These are phyloP conservation scores for Vinca major DNA, from an alignment of 305 asterid species.

Conservation along the genomic window DNA sequence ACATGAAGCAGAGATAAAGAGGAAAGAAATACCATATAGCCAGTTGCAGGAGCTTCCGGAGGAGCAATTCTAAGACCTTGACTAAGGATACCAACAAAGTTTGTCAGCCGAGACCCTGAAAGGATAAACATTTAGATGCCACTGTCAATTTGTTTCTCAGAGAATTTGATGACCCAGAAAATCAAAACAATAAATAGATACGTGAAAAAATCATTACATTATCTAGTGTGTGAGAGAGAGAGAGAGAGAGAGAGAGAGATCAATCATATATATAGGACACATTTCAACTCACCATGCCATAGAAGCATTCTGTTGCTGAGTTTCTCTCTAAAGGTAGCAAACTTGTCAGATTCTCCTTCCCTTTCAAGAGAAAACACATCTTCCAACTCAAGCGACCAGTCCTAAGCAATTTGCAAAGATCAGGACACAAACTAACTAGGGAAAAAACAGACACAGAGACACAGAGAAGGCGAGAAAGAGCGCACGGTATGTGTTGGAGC, in stretches of 20 bases:
- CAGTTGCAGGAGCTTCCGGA: slow-evolving; percentile 98
- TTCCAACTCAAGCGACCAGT: slow-evolving; percentile 89
- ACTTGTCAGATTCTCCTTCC: slow-evolving; percentile 77
- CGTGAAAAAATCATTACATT: too few relatives aligned
- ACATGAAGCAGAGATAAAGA: slow-evolving; percentile 13
- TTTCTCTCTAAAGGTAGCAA: slow-evolving; percentile 58
- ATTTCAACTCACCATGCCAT: slow-evolving; percentile 74
- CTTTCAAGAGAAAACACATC: slow-evolving; percentile 86
- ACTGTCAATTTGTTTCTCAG: slow-evolving; percentile 3
- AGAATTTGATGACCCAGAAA: not conserved
- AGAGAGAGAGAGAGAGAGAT: too few relatives aligned
- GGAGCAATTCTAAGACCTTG: slow-evolving; percentile 98
- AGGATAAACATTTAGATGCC: slow-evolving; percentile 11
- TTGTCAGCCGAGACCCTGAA: slow-evolving; percentile 87
- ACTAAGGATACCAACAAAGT: slow-evolving; percentile 88
- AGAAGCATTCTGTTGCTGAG: slow-evolving; percentile 90
- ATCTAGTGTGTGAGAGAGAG: too few relatives aligned
- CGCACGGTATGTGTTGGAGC: slow-evolving; percentile 96
- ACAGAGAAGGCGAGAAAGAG: slow-evolving; percentile 7
- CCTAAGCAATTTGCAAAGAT: slow-evolving; percentile 36
- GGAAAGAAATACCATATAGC: slow-evolving; percentile 63
- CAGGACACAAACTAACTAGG: not conserved
- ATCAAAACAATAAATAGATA: too few relatives aligned
- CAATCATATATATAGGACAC: not conserved
- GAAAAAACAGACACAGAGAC: not conserved